phyloP scores from a whole-genome alignment of 164 flowering plant species.

The Litsea cubeba region DNA sequence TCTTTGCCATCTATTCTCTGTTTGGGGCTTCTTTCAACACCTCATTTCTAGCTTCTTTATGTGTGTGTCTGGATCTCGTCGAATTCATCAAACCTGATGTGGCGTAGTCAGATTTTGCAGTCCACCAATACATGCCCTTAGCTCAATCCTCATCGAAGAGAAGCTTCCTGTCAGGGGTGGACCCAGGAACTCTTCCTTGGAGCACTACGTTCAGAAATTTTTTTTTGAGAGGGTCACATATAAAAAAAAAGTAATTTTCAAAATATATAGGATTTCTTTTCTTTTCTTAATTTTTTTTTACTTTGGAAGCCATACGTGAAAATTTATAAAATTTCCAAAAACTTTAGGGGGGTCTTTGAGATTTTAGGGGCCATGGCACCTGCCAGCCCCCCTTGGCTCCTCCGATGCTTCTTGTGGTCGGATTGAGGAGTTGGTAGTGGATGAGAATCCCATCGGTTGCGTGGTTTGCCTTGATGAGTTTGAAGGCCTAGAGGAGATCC shows the following conservation, averaged over 20 bases:
- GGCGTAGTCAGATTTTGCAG: constrained; percentile 3
- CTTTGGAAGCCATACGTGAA: no score
- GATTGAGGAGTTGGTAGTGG: constrained; percentile 33
- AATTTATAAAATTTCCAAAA: no score
- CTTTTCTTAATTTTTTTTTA: no score
- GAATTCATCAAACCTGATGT: no score
- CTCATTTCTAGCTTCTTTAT: not conserved
- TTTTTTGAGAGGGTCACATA: no score
- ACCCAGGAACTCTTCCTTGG: no score
- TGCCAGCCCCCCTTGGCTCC: no score
- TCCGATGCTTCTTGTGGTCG: constrained; percentile 34
- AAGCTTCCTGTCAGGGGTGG: constrained; percentile 18
- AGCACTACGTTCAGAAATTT: no score
- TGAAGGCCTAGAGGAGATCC: constrained; percentile 51
- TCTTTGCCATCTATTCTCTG: not conserved
- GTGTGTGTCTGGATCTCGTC: not conserved
- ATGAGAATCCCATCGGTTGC: constrained; percentile 46
- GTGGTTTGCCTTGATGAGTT: constrained; percentile 80
- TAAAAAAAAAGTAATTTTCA: no score
- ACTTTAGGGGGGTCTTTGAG: no score
- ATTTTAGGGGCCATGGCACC: no score
- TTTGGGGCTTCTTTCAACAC: not conserved
- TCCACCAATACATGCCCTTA: constrained; percentile 30
- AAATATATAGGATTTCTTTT: no score
- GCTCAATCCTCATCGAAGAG: constrained; percentile 59